Percentiles rank a stretch among this genome's conserved stretches.
These are phyloP conservation scores for Shiraia sp. DNA, from an alignment of 2,329 filamentous ascomycete genomes.

Conservation along the genomic window DNA sequence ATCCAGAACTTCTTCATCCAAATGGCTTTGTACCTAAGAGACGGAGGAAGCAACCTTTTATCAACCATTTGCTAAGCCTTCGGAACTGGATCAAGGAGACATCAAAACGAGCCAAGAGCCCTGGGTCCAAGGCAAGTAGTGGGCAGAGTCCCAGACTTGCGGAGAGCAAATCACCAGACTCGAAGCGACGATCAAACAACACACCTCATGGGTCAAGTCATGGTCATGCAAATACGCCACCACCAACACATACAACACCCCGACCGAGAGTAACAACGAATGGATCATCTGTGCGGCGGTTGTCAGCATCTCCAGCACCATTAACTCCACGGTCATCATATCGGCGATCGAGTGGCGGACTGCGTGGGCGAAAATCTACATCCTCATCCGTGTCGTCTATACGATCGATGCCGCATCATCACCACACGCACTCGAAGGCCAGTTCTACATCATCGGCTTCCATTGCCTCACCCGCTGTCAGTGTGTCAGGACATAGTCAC, in stretches of 20 bases:
- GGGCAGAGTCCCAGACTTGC: slow-evolving; percentile 39
- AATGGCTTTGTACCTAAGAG: slow-evolving; percentile 60
- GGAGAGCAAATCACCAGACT: slow-evolving; percentile 30
- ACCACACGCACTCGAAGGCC: slow-evolving; percentile 89
- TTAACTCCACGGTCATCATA: slow-evolving; percentile 86
- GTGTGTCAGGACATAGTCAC: slow-evolving; percentile 60
- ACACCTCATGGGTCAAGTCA: slow-evolving; percentile 41
- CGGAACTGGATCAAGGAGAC: slow-evolving; percentile 76
- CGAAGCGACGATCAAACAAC: slow-evolving; percentile 41
- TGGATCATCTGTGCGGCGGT: slow-evolving; percentile 54
- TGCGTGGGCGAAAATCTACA: slow-evolving; percentile 91
- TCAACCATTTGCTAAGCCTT: slow-evolving; percentile 68
- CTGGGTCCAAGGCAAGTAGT: slow-evolving; percentile 40
- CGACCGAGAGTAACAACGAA: slow-evolving; percentile 51
- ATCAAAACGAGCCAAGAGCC: slow-evolving; percentile 41
- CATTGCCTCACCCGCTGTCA: slow-evolving; percentile 53
- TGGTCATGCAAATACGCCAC: slow-evolving; percentile 44
- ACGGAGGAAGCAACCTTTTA: slow-evolving; percentile 64
- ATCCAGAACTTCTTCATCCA: slow-evolving; percentile 63
- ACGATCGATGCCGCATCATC: slow-evolving; percentile 75
- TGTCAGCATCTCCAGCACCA: slow-evolving; percentile 83
- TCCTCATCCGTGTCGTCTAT: slow-evolving; percentile 94
- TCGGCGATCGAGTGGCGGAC: slow-evolving; percentile 77
- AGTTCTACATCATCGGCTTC: slow-evolving; percentile 85
- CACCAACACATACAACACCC: slow-evolving; percentile 40